These are phyloP conservation scores for Chaetothyriales sp. DNA, from an alignment of 2,329 filamentous ascomycete species.

Conservation along the genomic window DNA sequence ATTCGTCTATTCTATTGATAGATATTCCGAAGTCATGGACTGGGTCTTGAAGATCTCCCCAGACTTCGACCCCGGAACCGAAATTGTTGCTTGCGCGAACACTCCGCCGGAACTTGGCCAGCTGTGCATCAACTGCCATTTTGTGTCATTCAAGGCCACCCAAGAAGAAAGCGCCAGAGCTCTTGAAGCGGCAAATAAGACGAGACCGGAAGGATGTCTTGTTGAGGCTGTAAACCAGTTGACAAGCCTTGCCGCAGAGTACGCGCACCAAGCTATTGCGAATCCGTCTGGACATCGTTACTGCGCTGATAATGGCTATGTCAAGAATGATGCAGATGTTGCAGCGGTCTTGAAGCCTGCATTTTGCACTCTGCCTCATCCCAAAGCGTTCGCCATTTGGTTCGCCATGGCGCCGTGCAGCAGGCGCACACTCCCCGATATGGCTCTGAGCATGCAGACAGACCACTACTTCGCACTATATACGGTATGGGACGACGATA, in stretches of 20 bases:
- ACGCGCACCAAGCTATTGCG: slow-evolving; percentile 31
- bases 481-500: slow-evolving; percentile 35
- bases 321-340: slow-evolving; percentile 36
- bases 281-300: slow-evolving; percentile 39
- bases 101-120: slow-evolving; percentile 5
- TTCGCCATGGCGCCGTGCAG: slow-evolving; percentile 39
- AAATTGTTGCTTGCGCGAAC: slow-evolving; percentile 8
- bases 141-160: slow-evolving; percentile 7
- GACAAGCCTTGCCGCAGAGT: slow-evolving; percentile 31
- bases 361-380: slow-evolving; percentile 36
- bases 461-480: slow-evolving; percentile 46
- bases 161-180: slow-evolving; percentile 18
- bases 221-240: slow-evolving; percentile 27
- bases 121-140: slow-evolving; percentile 5
- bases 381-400: slow-evolving; percentile 37
- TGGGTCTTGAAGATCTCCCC: slow-evolving; percentile 33
- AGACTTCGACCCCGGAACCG: slow-evolving; percentile 3
- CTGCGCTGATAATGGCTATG: slow-evolving; percentile 38
- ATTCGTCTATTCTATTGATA: slow-evolving; percentile 37
- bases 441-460: slow-evolving; percentile 42
- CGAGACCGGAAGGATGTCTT: slow-evolving; percentile 26
- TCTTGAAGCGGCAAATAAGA: slow-evolving; percentile 26
- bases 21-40: slow-evolving; percentile 33
- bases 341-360: slow-evolving; percentile 31
- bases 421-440: slow-evolving; percentile 30